Evolutionary conservation across 345 rosid species (phyloP).

Genomic region (Arabis alpina): DNA sequence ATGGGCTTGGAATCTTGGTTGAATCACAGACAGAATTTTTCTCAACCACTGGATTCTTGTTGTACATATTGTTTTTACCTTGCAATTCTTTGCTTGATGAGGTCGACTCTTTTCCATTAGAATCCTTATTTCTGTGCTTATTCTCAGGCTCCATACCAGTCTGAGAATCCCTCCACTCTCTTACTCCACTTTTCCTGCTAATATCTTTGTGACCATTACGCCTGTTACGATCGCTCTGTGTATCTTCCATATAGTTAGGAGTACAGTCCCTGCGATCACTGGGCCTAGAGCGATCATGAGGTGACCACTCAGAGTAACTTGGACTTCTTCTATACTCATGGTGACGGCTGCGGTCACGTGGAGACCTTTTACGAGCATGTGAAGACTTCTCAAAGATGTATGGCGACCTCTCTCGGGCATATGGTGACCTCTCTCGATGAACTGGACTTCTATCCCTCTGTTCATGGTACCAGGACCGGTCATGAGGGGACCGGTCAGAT

Average conservation of each 20-base stretch:
- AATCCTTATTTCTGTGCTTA: conserved; percentile 57
- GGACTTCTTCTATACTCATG: conserved; percentile 89
- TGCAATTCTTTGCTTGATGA: conserved; percentile 60
- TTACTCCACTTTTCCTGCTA: conserved; percentile 59
- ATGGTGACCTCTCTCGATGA: conserved; percentile 58
- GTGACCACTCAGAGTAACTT: conserved; percentile 63
- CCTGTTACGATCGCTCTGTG: conserved; percentile 65
- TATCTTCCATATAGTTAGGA: conserved; percentile 59
- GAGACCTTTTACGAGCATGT: conserved; percentile 65
- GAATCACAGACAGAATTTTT: conserved; percentile 52
- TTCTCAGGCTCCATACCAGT: conserved; percentile 58
- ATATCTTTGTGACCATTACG: conserved; percentile 53
- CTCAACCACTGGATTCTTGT: conserved; percentile 50
- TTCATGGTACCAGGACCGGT: conserved; percentile 65
- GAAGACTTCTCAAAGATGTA: conserved; percentile 60
- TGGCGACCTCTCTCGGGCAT: conserved; percentile 52
- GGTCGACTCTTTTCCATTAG: conserved; percentile 50
- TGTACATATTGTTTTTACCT: conserved; percentile 48
- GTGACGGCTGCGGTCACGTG: conserved; percentile 68
- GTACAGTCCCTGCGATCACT: conserved; percentile 72
- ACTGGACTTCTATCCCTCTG: conserved; percentile 71
- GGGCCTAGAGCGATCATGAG: conserved; percentile 54
- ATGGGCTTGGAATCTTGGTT: conserved; percentile 53
- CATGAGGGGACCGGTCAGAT: conserved; percentile 78
- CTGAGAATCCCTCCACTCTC: conserved; percentile 68